Conservation (phyloP, 1,139 yeast species). For the Arxiozyma slooffiae region DNA sequence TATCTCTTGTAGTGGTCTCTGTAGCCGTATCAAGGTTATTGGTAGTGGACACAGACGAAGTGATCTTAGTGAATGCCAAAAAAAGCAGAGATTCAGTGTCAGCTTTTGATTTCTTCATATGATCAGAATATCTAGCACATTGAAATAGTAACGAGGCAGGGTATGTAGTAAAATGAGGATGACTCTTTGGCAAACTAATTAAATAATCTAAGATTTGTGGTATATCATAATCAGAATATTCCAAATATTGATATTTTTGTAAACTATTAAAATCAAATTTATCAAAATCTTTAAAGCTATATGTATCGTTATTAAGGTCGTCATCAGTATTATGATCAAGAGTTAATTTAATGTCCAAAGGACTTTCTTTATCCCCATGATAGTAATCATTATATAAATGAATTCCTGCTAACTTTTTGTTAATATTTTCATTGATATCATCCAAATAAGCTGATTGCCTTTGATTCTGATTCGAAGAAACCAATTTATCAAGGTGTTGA, state of each 20-base stretch:
- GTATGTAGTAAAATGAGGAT: constrained; percentile 46
- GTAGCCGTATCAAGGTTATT: constrained; percentile 4
- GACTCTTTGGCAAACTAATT: constrained; percentile 37
- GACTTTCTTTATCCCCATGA: background rate
- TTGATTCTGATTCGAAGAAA: constrained; percentile 10
- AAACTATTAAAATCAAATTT: constrained; percentile 29
- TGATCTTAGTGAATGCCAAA: constrained; percentile 50
- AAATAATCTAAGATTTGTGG: constrained; percentile 50
- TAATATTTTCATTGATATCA: constrained; percentile 36
- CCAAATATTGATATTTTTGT: constrained; percentile 35
- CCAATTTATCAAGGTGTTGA: background rate
- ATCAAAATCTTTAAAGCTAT: constrained; percentile 4
- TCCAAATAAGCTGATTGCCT: constrained; percentile 28
- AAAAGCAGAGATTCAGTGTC: constrained; percentile 51
- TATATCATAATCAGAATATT: constrained; percentile 59
- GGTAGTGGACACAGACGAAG: constrained; percentile 45
- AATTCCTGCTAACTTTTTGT: constrained; percentile 41
- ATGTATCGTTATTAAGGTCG: constrained; percentile 5
- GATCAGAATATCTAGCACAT: constrained; percentile 53
- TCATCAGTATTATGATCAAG: background rate
- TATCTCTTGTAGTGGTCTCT: constrained; percentile 23
- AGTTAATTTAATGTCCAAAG: background rate
- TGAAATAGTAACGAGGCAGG: constrained; percentile 66
- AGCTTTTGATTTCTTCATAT: constrained; percentile 39
- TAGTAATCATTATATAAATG: constrained; percentile 20